Base-by-base conservation (phyloP, 2,329 filamentous ascomycete genomes). In the Aspergillus costaricaensis region DNA sequence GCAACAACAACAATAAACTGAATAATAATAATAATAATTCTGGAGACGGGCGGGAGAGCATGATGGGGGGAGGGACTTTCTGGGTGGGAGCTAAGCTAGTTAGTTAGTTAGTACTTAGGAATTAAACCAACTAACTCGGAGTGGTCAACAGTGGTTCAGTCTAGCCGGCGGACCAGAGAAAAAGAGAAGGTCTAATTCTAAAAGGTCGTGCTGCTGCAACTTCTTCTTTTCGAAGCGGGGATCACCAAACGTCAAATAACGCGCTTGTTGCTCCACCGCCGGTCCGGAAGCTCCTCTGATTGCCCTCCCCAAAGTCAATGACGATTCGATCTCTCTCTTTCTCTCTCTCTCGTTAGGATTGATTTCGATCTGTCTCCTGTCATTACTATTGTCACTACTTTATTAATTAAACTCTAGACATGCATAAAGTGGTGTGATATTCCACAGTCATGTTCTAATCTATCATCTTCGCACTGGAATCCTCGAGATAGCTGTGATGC, bases 201-300 rank as follows among this genome's bases (percentile, higher is more conserved):
- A 27, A 27, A 27, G 25, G 25, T 27, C 25, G 25, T 27, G 41
- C 19, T 44, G 41, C 19, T 44, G 41, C 53, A 55, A 41, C 41
- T 19, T 15, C 41, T 19, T 15, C 32, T 27, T 21, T 21, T 36
- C 39, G 44, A 55, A 55, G 53, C 53, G 53, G 53, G 53, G 53
- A 55, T 43, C 53, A 43, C 53, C 53, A 55, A 50, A 55, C 53
- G 53, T 55, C 53, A 55, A 55, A 32, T 44, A 41, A 41, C 41
- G 21, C 38, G 52, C 39, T 21, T 43, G 39, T 27, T 27, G 53
- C 39, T 43, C 39, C 39, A 55, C 51, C 32, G 25, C 38, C 39
- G 39, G 39, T 30, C 30, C 38, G 41, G 25, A 27, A 15, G 53
- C 23, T 30, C 47, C 15, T 32, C 25, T 8, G 21, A 49, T 25